phyloP scores from a whole-genome alignment of 2,329 filamentous ascomycete genomes.

The Penicillium sp. region DNA sequence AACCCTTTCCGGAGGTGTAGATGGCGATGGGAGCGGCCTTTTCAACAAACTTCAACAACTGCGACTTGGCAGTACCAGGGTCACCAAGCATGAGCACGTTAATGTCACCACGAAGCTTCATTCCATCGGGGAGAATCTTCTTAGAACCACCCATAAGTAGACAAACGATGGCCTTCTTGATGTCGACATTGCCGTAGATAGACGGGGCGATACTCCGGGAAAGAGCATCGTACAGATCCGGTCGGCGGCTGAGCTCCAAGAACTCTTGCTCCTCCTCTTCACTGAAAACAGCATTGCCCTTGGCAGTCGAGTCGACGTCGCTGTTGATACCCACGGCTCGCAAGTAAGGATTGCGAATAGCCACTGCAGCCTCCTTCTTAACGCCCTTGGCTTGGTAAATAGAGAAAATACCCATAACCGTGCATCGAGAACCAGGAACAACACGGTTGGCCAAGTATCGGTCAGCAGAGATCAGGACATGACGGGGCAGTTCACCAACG shows the following conservation, averaged over 20 bases:
- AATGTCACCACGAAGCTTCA: constrained; percentile 97
- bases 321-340: constrained; percentile 90
- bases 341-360: constrained; percentile 93
- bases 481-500: constrained; percentile 91
- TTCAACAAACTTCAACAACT: constrained; percentile 95
- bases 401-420: constrained; percentile 95
- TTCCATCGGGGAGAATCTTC: constrained; percentile 95
- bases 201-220: constrained; percentile 93
- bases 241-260: constrained; percentile 82
- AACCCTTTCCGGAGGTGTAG: constrained; percentile 98
- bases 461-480: constrained; percentile 96
- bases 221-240: constrained; percentile 91
- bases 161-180: constrained; percentile 97
- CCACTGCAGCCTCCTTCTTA: constrained; percentile 84
- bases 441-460: constrained; percentile 94
- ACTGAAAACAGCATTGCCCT: constrained; percentile 81
- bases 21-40: constrained; percentile 96
- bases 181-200: constrained; percentile 94
- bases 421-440: constrained; percentile 92
- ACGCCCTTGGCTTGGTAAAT: constrained; percentile 94
- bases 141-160: constrained; percentile 93
- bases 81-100: constrained; percentile 97
- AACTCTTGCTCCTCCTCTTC: constrained; percentile 99
- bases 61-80: constrained; percentile 96
- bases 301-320: constrained; percentile 86